Conservation (phyloP, 2,329 filamentous ascomycete species). For the Cercospora brassicicola region DNA sequence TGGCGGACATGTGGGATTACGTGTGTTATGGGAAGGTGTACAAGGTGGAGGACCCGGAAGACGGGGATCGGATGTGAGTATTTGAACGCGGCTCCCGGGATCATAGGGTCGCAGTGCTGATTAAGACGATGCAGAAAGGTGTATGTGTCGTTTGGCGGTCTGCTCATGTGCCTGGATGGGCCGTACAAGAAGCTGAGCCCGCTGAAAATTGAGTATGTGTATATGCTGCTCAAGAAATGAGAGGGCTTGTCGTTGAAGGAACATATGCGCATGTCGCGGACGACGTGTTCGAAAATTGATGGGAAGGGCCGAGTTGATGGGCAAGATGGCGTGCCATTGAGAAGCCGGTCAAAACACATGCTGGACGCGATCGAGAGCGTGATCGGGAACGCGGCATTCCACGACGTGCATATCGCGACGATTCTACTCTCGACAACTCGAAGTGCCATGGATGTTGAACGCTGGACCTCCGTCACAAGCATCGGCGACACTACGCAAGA, state of each 20-base stretch:
- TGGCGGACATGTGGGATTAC: constrained; percentile 82
- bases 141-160: constrained; percentile 88
- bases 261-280: neutral
- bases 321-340: neutral
- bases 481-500: neutral
- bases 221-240: constrained; percentile 89
- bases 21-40: constrained; percentile 88
- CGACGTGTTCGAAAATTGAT: neutral
- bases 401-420: neutral
- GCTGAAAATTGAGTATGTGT: constrained; percentile 87
- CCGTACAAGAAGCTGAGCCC: constrained; percentile 94
- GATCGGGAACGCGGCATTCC: neutral
- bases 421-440: neutral
- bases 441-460: neutral
- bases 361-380: neutral
- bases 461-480: neutral
- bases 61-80: constrained; percentile 80
- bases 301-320: neutral
- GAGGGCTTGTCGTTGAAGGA: neutral
- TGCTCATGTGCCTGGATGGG: constrained; percentile 86
- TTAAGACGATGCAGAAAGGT: constrained; percentile 65
- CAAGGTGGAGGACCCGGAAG: constrained; percentile 74
- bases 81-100: constrained; percentile 27
- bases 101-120: constrained; percentile 30
- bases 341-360: neutral